Conservation (phyloP, 495 filamentous ascomycete species). For the Aspergillus cavernicola region DNA sequence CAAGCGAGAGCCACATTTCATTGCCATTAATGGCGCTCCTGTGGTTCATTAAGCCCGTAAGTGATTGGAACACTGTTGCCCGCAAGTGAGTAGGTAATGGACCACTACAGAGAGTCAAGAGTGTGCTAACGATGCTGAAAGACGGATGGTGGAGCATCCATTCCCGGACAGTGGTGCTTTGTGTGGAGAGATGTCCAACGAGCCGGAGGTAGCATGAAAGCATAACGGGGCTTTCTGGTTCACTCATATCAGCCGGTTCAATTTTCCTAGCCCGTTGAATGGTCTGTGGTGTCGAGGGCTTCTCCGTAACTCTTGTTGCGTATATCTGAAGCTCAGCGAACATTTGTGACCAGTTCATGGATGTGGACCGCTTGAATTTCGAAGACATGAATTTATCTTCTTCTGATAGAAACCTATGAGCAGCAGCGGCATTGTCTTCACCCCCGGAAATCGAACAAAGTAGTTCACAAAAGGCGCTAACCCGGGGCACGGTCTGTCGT, state of each 20-base stretch:
- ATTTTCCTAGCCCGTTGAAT: constrained; percentile 57
- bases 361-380: constrained; percentile 72
- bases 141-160: constrained; percentile 65
- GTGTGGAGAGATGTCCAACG: constrained; percentile 68
- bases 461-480: constrained; percentile 94
- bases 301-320: constrained; percentile 62
- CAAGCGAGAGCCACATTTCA: constrained; percentile 66
- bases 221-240: constrained; percentile 88
- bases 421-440: constrained; percentile 70
- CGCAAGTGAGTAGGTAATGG: constrained; percentile 68
- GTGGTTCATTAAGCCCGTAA: constrained; percentile 63
- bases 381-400: constrained; percentile 69
- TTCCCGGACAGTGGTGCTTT: constrained; percentile 62
- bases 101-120: constrained; percentile 67
- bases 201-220: constrained; percentile 88
- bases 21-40: constrained; percentile 58
- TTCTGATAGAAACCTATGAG: constrained; percentile 85
- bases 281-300: constrained; percentile 53
- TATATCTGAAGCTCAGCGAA: constrained; percentile 83
- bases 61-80: constrained; percentile 67
- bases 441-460: constrained; percentile 79
- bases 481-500: constrained; percentile 85
- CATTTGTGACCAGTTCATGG: constrained; percentile 88
- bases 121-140: constrained; percentile 58
- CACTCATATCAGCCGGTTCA: constrained; percentile 63